These are phyloP conservation scores for Myxozyma mucilagina DNA, from an alignment of 805 yeast genomes.

Conservation along the genomic window DNA sequence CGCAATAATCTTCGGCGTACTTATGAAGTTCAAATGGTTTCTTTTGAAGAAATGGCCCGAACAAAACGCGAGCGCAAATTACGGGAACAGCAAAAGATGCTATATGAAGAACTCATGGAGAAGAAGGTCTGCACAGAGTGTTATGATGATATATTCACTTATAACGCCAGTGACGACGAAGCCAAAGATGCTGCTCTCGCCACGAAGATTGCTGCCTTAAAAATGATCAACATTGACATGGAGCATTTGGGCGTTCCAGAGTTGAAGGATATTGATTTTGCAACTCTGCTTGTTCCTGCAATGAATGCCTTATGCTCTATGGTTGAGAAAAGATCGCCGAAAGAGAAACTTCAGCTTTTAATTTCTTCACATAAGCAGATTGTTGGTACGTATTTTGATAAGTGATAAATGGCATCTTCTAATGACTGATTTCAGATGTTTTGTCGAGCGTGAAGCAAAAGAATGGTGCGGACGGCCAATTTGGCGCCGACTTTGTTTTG, in stretches of 20 bases:
- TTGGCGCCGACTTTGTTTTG: slow-evolving; percentile 43
- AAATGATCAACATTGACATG: slow-evolving; percentile 35
- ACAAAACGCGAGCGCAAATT: slow-evolving; percentile 37
- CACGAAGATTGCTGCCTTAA: slow-evolving; percentile 37
- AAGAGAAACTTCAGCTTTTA: slow-evolving; percentile 40
- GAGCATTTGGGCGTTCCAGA: slow-evolving; percentile 39
- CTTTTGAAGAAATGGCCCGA: slow-evolving; percentile 40
- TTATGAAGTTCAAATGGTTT: slow-evolving; percentile 39
- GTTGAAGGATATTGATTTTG: slow-evolving; percentile 17
- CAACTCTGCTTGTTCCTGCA: slow-evolving; percentile 24
- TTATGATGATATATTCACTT: slow-evolving; percentile 40
- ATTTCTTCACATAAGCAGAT: slow-evolving; percentile 42
- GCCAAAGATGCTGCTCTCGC: slow-evolving; percentile 33
- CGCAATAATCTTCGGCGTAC: slow-evolving; percentile 34
- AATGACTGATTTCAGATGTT: slow-evolving; percentile 12
- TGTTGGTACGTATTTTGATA: slow-evolving; percentile 33
- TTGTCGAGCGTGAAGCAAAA: slow-evolving; percentile 8
- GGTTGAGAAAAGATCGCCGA: slow-evolving; percentile 39
- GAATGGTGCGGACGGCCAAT: slow-evolving; percentile 29
- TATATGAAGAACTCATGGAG: slow-evolving; percentile 42
- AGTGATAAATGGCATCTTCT: neutral
- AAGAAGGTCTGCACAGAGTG: slow-evolving; percentile 41
- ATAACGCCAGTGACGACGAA: slow-evolving; percentile 37
- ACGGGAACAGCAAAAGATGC: slow-evolving; percentile 34
- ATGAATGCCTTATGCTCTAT: slow-evolving; percentile 27